phyloP scores from a whole-genome alignment of 257 asterid species.

The Paraleonurus japonicus region DNA sequence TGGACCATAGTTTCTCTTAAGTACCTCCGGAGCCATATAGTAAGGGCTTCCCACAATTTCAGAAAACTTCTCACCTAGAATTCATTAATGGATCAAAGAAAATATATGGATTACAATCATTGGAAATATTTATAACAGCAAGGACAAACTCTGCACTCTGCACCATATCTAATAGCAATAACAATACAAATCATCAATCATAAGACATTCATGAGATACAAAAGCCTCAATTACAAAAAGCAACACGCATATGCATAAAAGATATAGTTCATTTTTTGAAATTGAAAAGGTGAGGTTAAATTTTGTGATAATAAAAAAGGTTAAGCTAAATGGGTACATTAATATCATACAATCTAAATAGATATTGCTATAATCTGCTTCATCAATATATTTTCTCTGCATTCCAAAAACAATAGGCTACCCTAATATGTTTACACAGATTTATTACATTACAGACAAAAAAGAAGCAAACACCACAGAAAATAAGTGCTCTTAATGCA shows the following conservation, averaged over 20 bases:
- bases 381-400: not conserved
- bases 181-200: conserved; percentile 3
- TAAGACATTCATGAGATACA: conserved; percentile 7
- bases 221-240: not conserved
- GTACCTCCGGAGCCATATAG: conserved; percentile 96
- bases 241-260: not conserved
- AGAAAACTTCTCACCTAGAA: conserved; percentile 81
- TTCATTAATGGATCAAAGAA: conserved; percentile 10
- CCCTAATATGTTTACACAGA: not conserved
- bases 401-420: not conserved
- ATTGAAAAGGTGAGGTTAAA: not conserved
- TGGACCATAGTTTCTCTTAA: conserved; percentile 85
- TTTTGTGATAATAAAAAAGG: not conserved
- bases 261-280: not conserved
- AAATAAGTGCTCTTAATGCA: not conserved
- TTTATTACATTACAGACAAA: not conserved
- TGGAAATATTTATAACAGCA: conserved; percentile 3
- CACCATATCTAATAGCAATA: not conserved
- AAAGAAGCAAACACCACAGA: not conserved
- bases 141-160: conserved; percentile 6
- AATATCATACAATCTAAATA: not conserved
- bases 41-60: conserved; percentile 98
- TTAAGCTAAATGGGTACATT: not conserved
- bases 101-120: not conserved
- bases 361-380: not conserved